Evolutionary conservation across 805 yeast species (phyloP), one percentile per base, ranked within the genome.

Genomic region (Ogataea paradorogensis): DNA sequence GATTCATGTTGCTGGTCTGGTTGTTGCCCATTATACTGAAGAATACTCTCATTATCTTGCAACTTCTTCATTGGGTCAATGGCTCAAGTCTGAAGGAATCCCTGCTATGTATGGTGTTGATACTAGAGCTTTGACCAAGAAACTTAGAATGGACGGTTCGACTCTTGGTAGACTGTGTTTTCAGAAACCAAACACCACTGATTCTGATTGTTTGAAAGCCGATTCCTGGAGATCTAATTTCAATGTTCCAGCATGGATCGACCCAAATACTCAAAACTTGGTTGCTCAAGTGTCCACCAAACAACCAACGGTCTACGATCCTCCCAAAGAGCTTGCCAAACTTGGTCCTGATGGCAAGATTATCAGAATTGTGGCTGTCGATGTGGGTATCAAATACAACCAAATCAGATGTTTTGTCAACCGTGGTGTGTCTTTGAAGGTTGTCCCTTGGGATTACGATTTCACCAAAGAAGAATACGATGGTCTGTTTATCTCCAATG

Each of bases 51-150:
- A 93, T 63, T 88, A 72, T 70, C 76, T 93, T 56, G 99, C 99
- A 50, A 78, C 76, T 44, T 89, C 97, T 15, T 88, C 96, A 25
- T 76, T 93, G 50, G 95, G 95, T 46, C 75, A 78, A 57, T 93
- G 99, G 99, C 78, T 93, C 58, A 82, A 88, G 65, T 83, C 81
- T 56, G 84, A 91, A 67, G 85, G 85, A 50, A 74, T 93, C 53
- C 99, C 99, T 39, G 99, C 98, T 50, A 78, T 93, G 45, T 93
- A 91, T 59, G 99, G 97, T 70, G 91, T 93, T 47, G 99, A 93
- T 68, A 93, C 99, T 48, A 84, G 99, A 73, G 76, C 88, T 38
- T 74, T 93, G 59, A 93, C 99, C 55, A 90, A 93, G 70, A 82
- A 80, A 64, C 82, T 93, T 62, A 86, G 99, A 72, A 84, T 84